These are phyloP conservation scores for Trypethelium eluteriae DNA, from an alignment of 495 filamentous ascomycete species.

Conservation along the genomic window DNA sequence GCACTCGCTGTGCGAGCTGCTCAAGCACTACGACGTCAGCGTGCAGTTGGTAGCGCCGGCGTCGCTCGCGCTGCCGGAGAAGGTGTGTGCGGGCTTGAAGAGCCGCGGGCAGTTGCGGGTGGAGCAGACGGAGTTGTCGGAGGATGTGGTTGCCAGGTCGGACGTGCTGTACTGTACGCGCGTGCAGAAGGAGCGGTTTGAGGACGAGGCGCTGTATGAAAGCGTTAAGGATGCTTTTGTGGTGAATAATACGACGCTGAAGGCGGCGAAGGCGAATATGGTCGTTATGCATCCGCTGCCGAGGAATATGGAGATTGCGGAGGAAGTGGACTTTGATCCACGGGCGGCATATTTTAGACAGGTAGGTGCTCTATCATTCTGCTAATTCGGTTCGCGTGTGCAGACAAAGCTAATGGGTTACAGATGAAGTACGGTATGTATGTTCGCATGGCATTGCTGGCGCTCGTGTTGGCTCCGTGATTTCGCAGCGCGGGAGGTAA, in stretches of 20 bases:
- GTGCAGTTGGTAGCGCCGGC: slow-evolving; percentile 84
- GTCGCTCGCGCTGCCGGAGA: slow-evolving; percentile 64
- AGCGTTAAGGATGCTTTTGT: slow-evolving; percentile 77
- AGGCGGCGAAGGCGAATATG: slow-evolving; percentile 83
- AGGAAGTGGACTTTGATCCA: slow-evolving; percentile 96
- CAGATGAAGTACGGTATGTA: slow-evolving; percentile 98
- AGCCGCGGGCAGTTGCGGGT: slow-evolving; percentile 63
- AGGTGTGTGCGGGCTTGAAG: slow-evolving; percentile 61
- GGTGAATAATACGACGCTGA: slow-evolving; percentile 83
- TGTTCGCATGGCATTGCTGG: slow-evolving; percentile 93
- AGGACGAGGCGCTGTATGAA: slow-evolving; percentile 70
- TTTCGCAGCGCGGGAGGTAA: neutral
- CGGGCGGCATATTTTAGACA: slow-evolving; percentile 97
- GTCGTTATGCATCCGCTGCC: slow-evolving; percentile 93
- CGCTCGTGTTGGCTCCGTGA: slow-evolving; percentile 72
- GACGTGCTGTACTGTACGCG: slow-evolving; percentile 96
- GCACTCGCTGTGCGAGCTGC: slow-evolving; percentile 85
- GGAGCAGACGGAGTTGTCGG: slow-evolving; percentile 70
- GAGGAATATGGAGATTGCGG: slow-evolving; percentile 80
- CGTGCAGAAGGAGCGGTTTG: slow-evolving; percentile 92
- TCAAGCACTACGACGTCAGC: slow-evolving; percentile 87
- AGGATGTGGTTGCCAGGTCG: slow-evolving; percentile 70
- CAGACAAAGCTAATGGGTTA: slow-evolving; percentile 36
- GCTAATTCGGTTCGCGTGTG: neutral
- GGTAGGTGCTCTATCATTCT: slow-evolving; percentile 49